These are phyloP conservation scores for Climacium dendroides DNA, from an alignment of 225 moss, liverwort and hornwort species.

Conservation along the genomic window DNA sequence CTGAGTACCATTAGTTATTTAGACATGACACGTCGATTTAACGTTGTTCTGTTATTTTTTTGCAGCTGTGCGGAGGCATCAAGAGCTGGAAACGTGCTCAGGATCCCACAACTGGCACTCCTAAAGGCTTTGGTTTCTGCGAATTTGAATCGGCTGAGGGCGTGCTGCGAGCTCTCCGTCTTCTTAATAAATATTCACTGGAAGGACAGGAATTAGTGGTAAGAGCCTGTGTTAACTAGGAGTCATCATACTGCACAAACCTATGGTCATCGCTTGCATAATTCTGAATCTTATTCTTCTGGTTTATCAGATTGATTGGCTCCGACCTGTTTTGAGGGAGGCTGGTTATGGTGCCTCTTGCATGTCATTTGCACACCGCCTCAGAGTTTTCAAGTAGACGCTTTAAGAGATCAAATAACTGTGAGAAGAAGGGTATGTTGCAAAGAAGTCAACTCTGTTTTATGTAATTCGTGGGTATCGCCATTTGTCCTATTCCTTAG, in stretches of 20 bases:
- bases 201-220: constrained; percentile 99
- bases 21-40: not conserved
- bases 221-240: constrained; percentile 6
- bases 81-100: constrained; percentile 99
- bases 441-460: constrained; percentile 28
- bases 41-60: not conserved
- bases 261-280: constrained; percentile 13
- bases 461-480: constrained; percentile 9
- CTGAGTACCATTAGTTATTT: not conserved
- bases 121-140: constrained; percentile 97
- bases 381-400: constrained; percentile 36
- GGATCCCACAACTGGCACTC: constrained; percentile 88
- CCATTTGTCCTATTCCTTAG: not conserved
- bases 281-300: constrained; percentile 43
- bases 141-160: constrained; percentile 97
- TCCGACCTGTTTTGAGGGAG: constrained; percentile 32
- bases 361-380: constrained; percentile 35
- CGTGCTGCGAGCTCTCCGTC: constrained; percentile 83
- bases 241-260: constrained; percentile 14
- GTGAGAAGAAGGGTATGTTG: constrained; percentile 52
- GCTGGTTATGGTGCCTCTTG: constrained; percentile 36
- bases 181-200: constrained; percentile 77
- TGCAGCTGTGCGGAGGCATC: constrained; percentile 82
- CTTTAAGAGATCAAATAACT: constrained; percentile 35
- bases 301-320: constrained; percentile 58